Evolutionary conservation across 2,329 filamentous ascomycete species (phyloP).

Genomic region (Ophiocordyceps sinensis): DNA sequence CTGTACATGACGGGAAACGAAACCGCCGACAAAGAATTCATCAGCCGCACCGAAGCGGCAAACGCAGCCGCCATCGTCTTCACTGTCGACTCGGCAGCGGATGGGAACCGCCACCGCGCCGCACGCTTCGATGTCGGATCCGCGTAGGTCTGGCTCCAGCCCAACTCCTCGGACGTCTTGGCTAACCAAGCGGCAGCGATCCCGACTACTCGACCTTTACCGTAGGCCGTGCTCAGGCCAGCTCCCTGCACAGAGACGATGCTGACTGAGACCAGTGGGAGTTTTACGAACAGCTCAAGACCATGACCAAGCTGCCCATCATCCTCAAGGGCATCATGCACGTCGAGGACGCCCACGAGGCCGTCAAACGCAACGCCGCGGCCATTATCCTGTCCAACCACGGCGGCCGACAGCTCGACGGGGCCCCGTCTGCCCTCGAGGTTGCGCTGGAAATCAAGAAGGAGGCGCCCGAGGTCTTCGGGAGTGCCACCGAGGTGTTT

Average conservation of each 20-base stretch:
- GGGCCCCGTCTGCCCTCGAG: constrained; percentile 21
- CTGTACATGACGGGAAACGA: constrained; percentile 16
- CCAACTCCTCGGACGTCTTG: not conserved
- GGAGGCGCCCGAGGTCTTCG: constrained; percentile 20
- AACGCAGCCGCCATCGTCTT: constrained; percentile 23
- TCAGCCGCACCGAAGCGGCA: constrained; percentile 16
- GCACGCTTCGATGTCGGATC: constrained; percentile 23
- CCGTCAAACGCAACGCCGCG: constrained; percentile 15
- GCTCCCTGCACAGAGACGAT: not conserved
- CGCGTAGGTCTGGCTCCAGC: constrained; percentile 8
- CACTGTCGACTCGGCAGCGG: constrained; percentile 24
- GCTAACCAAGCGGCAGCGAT: constrained; percentile 4
- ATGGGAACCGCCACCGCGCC: constrained; percentile 25
- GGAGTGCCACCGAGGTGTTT: constrained; percentile 22
- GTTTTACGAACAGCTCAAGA: constrained; percentile 19
- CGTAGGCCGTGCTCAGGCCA: not conserved
- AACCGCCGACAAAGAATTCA: constrained; percentile 15
- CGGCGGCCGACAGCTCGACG: constrained; percentile 27
- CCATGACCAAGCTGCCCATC: constrained; percentile 21
- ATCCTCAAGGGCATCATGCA: constrained; percentile 25
- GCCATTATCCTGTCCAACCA: constrained; percentile 28
- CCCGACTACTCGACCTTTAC: constrained; percentile 6
- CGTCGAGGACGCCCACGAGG: constrained; percentile 20
- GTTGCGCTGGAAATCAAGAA: constrained; percentile 23
- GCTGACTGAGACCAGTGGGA: constrained; percentile 14